Evolutionary conservation across 192 early-diverging fungal species (phyloP).

Genomic region (Dispira parvispora): DNA sequence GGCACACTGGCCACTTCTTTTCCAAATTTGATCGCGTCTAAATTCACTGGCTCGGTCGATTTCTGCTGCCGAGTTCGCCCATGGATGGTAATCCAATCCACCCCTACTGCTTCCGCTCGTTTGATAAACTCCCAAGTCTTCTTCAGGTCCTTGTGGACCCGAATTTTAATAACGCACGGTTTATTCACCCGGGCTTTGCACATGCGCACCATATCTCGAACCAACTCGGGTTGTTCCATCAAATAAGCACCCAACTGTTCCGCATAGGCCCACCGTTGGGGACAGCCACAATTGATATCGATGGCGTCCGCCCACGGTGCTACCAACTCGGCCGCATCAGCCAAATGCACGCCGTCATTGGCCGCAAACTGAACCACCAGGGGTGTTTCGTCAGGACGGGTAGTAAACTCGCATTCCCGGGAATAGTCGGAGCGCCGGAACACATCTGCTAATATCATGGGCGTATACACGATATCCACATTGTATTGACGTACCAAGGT

Average conservation of each 20-base stretch:
- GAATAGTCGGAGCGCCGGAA: conserved; percentile 72
- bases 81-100: conserved; percentile 81
- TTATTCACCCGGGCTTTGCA: conserved; percentile 46
- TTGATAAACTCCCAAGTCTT: conserved; percentile 75
- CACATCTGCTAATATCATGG: conserved; percentile 91
- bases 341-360: conserved; percentile 56
- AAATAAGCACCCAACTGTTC: conserved; percentile 76
- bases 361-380: conserved; percentile 80
- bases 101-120: conserved; percentile 67
- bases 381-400: conserved; percentile 62
- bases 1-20: conserved; percentile 67
- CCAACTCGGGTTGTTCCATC: conserved; percentile 75
- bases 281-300: conserved; percentile 88
- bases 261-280: conserved; percentile 86
- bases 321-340: conserved; percentile 68
- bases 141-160: conserved; percentile 56
- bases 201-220: conserved; percentile 77
- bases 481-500: conserved; percentile 72
- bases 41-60: conserved; percentile 61
- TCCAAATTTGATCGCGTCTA: conserved; percentile 65
- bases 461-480: conserved; percentile 78
- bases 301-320: conserved; percentile 58
- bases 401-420: conserved; percentile 67
- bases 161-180: conserved; percentile 78
- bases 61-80: conserved; percentile 71